Conservation (phyloP, 139 green algal genomes). For the Chloropicon primus region DNA sequence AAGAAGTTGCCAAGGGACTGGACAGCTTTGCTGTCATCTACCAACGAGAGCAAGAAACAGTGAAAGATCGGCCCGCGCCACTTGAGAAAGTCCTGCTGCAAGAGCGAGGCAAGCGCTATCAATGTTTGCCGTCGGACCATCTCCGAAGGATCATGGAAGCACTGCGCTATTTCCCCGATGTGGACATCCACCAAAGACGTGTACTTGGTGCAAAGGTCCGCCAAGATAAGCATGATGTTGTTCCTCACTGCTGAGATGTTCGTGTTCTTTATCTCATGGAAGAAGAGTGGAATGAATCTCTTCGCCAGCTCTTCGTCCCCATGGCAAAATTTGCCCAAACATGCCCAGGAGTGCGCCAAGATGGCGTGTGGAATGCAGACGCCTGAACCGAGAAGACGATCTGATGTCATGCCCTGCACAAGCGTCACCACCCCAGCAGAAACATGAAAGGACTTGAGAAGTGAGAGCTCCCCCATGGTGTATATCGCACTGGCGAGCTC, state of each 20-base stretch:
- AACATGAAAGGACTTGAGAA: neutral
- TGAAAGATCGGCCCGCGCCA: constrained; percentile 73
- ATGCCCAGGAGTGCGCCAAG: constrained; percentile 51
- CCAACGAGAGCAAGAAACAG: constrained; percentile 60
- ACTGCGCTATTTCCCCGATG: constrained; percentile 48
- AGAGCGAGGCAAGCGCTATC: constrained; percentile 57
- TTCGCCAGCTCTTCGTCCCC: constrained; percentile 57
- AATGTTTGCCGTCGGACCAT: constrained; percentile 63
- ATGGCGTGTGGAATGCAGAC: constrained; percentile 1
- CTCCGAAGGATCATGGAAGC: constrained; percentile 59
- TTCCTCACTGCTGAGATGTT: constrained; percentile 48
- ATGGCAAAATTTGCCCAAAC: constrained; percentile 69
- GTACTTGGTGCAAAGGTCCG: constrained; percentile 67
- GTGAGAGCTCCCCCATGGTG: neutral
- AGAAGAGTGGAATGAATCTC: constrained; percentile 54
- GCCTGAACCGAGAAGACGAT: constrained; percentile 9
- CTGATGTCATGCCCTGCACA: constrained; percentile 48
- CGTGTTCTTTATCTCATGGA: constrained; percentile 28
- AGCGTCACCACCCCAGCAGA: constrained; percentile 7
- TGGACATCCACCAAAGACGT: constrained; percentile 65
- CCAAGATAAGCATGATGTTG: constrained; percentile 77
- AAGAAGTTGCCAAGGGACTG: constrained; percentile 31
- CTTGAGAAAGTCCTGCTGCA: constrained; percentile 80
- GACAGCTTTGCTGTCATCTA: constrained; percentile 43
- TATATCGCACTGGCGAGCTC: neutral